Evolutionary conservation across 768 basidiomycete genomes (phyloP).

Genomic region (Pleurotus platypus): DNA sequence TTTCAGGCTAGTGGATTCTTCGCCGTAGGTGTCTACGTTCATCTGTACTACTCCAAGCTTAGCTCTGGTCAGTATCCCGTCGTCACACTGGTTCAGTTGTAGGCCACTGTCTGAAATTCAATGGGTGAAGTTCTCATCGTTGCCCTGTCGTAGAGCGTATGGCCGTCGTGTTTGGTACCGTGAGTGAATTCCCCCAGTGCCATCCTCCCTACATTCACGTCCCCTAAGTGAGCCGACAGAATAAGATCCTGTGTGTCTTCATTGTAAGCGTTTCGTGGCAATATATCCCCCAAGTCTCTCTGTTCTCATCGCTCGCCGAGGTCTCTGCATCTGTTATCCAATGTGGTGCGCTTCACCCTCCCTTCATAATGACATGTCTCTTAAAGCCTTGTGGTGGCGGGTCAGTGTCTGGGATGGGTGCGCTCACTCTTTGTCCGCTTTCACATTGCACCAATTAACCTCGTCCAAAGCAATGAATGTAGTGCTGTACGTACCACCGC

Average conservation of each 20-base stretch:
- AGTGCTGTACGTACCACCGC: background rate
- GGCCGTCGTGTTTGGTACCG: background rate
- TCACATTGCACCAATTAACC: background rate
- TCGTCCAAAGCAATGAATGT: background rate
- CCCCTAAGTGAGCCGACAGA: background rate
- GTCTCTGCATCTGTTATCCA: background rate
- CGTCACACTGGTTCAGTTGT: background rate
- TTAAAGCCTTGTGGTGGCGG: background rate
- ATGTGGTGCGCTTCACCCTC: background rate
- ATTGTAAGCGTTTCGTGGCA: background rate
- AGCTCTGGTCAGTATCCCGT: background rate
- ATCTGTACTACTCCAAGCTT: background rate
- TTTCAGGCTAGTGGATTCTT: conserved; percentile 1
- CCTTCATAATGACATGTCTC: background rate
- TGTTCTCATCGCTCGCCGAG: background rate
- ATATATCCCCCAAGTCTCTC: too few relatives aligned
- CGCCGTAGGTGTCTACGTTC: background rate
- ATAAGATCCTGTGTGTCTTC: background rate
- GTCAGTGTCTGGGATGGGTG: background rate
- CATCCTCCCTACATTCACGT: background rate
- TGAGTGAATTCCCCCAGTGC: background rate
- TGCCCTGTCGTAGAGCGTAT: background rate
- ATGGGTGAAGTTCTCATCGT: background rate
- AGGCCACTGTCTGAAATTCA: background rate
- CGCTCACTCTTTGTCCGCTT: background rate